These are phyloP conservation scores for Pyricularia sp. DNA, from an alignment of 2,329 filamentous ascomycete species.

Conservation along the genomic window DNA sequence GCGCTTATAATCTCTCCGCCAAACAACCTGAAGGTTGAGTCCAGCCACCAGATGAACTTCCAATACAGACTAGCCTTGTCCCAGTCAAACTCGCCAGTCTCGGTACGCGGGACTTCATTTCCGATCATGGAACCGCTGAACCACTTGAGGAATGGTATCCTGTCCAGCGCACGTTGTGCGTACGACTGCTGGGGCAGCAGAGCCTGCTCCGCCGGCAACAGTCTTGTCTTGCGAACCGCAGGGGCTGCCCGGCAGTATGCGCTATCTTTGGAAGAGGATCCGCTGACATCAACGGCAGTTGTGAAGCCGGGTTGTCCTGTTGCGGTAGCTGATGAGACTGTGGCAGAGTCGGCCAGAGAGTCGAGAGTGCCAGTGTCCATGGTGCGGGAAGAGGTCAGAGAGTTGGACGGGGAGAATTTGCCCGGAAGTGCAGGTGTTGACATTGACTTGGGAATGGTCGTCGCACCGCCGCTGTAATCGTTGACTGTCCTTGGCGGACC, in stretches of 20 bases:
- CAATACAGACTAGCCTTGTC: slow-evolving; percentile 57
- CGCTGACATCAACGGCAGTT: slow-evolving; percentile 11
- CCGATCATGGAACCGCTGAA: slow-evolving; percentile 67
- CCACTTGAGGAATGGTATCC: slow-evolving; percentile 62
- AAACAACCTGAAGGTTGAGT: slow-evolving; percentile 48
- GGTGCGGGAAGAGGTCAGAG: slow-evolving; percentile 44
- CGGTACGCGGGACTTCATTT: slow-evolving; percentile 62
- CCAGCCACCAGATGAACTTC: slow-evolving; percentile 56
- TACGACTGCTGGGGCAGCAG: slow-evolving; percentile 60
- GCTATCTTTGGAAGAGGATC: slow-evolving; percentile 20
- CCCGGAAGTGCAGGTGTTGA: neutral
- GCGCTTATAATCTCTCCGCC: slow-evolving; percentile 46
- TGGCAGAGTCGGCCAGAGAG: slow-evolving; percentile 24
- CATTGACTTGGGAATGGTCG: neutral
- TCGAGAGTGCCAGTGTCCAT: slow-evolving; percentile 46
- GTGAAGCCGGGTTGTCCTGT: slow-evolving; percentile 20
- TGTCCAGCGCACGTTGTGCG: slow-evolving; percentile 52
- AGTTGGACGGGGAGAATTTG: slow-evolving; percentile 18
- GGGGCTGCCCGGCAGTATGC: slow-evolving; percentile 55
- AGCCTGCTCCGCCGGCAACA: slow-evolving; percentile 62
- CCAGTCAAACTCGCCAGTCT: slow-evolving; percentile 71
- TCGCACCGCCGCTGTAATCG: slow-evolving; percentile 13
- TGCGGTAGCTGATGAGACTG: slow-evolving; percentile 35
- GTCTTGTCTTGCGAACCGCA: slow-evolving; percentile 52
- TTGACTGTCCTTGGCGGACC: slow-evolving; percentile 16